Base-by-base conservation (phyloP, 2,329 filamentous ascomycete species). In the Lecanicillium sp. region DNA sequence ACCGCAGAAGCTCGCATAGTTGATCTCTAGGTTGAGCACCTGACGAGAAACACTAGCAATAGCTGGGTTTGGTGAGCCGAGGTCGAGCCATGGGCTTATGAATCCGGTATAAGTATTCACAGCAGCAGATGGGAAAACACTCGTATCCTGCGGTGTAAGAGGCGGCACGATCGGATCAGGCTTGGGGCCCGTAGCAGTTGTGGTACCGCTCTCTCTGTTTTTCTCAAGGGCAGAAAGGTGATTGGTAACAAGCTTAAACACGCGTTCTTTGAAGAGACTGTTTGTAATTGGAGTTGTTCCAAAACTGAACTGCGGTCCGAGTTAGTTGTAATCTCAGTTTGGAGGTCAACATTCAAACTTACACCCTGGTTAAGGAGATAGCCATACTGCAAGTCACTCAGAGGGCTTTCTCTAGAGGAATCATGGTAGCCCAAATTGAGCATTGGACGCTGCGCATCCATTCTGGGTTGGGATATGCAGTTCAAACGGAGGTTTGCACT, bases 1-100 rank as follows among this genome's bases (percentile, higher is more conserved):
- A 27, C 94, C 94, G 54, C 88, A 95, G 63, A 96, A 98, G 45
- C 87, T 89, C 46, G 94, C 92, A 63, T 95, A 98, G 35, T 87
- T 85, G 34, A 96, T 75, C 58, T 98, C 92, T 29, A 95, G 72
- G 56, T 88, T 88, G 46, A 98, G 69, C 6, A 94, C 84, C 62
- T 95, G 90, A 32, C 85, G 79, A 27, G 90, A 95, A 42, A 96
- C 73, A 57, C 85, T 85, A 7, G 87, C 80, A 45, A 96, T 80
- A 45, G 90, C 62, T 6, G 88, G 85, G 57, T 95, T 83, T 2
- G 79, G 65, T 3, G 89, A 94, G 51, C 81, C 83, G 11, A 96
- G 66, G 55, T 96, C 89, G 48, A 95, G 90, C 90, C 90, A 96
- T 5, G 86, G 76, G 58, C 88, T 95, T n/a, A 79, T 78, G 42